Percentiles rank a stretch among this genome's conserved stretches.
phyloP scores from a whole-genome alignment of 1,139 yeast genomes.

The Meyerozyma guilliermondii region DNA sequence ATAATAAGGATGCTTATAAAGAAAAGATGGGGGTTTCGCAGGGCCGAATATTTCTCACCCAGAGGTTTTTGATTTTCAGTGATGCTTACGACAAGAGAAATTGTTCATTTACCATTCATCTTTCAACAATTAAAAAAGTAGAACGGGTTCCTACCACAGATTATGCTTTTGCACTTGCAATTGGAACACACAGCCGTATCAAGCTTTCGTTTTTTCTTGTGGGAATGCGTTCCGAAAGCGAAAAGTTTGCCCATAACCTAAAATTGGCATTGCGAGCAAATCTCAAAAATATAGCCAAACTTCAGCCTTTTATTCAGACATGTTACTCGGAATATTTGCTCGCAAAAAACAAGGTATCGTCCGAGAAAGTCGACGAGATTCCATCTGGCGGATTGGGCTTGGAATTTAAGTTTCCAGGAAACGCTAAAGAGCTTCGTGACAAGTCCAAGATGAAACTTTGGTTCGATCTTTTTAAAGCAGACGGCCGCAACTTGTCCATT shows the following conservation, averaged over 20 bases:
- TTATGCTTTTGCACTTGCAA: slow-evolving; percentile 73
- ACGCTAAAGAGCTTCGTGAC: slow-evolving; percentile 70
- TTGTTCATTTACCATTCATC: slow-evolving; percentile 66
- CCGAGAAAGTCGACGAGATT: slow-evolving; percentile 41
- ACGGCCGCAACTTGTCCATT: slow-evolving; percentile 80
- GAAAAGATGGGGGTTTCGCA: slow-evolving; percentile 28
- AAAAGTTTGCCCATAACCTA: slow-evolving; percentile 67
- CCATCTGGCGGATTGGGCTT: slow-evolving; percentile 88
- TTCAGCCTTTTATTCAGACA: slow-evolving; percentile 63
- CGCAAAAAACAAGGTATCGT: slow-evolving; percentile 49
- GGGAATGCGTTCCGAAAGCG: slow-evolving; percentile 76
- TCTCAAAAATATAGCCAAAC: slow-evolving; percentile 52
- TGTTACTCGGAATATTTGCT: slow-evolving; percentile 84
- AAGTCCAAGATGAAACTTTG: slow-evolving; percentile 85
- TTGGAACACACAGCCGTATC: slow-evolving; percentile 65
- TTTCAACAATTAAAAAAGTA: slow-evolving; percentile 77
- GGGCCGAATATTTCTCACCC: slow-evolving; percentile 67
- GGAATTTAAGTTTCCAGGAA: slow-evolving; percentile 83
- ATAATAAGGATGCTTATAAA: slow-evolving; percentile 20
- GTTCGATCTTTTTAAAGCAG: slow-evolving; percentile 81
- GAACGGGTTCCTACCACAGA: slow-evolving; percentile 77
- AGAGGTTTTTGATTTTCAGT: slow-evolving; percentile 68
- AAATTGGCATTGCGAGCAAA: slow-evolving; percentile 62
- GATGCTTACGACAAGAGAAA: slow-evolving; percentile 65
- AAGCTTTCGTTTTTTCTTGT: slow-evolving; percentile 65